These are phyloP conservation scores for Zea luxurians DNA, from an alignment of 176 grass and related monocot species.

Conservation along the genomic window DNA sequence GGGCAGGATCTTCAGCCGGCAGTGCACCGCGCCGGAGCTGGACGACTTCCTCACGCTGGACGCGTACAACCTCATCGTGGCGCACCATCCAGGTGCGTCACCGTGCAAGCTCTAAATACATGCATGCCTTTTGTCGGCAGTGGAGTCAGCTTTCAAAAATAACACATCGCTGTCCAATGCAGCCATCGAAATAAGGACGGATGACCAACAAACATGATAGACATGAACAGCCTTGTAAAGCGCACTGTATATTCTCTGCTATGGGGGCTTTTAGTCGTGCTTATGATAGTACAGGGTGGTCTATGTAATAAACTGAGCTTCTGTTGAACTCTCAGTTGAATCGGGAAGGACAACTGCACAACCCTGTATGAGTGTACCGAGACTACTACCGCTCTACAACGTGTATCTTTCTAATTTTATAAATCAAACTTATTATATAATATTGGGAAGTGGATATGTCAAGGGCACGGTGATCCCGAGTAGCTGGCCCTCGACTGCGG, in stretches of 20 bases:
- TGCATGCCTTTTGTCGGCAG: neutral
- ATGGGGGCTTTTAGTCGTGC: neutral
- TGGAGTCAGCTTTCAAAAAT: neutral
- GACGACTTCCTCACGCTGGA: slow-evolving; percentile 90
- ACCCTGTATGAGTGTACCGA: no score
- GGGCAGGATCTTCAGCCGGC: slow-evolving; percentile 62
- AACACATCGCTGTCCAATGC: slow-evolving; percentile 3
- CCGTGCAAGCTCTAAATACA: slow-evolving; percentile 55
- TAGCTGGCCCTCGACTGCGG: no score
- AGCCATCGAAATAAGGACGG: neutral
- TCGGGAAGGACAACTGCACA: no score
- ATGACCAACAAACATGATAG: slow-evolving; percentile 1
- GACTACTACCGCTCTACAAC: no score
- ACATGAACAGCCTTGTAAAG: neutral
- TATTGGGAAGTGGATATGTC: no score
- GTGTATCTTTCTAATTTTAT: no score
- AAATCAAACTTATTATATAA: no score
- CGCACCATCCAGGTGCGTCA: slow-evolving; percentile 56
- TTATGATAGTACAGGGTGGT: neutral
- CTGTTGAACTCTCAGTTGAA: no score
- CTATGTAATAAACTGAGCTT: neutral
- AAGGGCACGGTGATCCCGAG: no score
- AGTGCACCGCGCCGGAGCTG: slow-evolving; percentile 71
- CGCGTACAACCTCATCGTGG: slow-evolving; percentile 77
- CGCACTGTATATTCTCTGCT: neutral